Evolutionary conservation across 306 rosid species (phyloP), one percentile per base, ranked within the genome.

Genomic region (Corylus avellana): DNA sequence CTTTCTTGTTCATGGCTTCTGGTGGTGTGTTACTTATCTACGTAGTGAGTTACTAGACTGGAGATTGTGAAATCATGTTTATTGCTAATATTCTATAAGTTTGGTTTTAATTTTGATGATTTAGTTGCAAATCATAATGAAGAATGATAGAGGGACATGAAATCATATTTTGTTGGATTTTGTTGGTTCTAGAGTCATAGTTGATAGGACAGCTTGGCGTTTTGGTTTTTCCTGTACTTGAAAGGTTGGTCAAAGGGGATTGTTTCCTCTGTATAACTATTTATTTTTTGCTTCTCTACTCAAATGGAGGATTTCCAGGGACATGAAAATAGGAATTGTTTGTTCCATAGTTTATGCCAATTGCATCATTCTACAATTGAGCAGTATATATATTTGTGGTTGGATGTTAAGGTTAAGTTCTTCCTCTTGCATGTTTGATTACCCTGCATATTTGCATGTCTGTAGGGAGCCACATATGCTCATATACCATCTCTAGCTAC

Each of bases 1-100:
- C 13, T 59, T 83, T 46, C 29, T 73, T 80, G 55, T 14, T 59
- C 54, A 32, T 58, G 63, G 78, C 72, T 59, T 44, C 51, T 17
- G 44, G 18, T 67, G 51, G 72, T 22, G 46, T 39, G 27, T 3
- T 42, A 3, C 22, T 39, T 25, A 37, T 11, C 64, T 58, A 3
- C 13, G 29, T 39, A 16, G 18, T 67, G 8, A 42, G 50, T 67
- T 67, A 67, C 25, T 4, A 39, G 72, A 13, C 50, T 67, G 51
- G 50, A 39, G 25, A n/a, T 39, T 67, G 14, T 67, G 49, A 39
- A 42, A 14, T 67, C 72, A 37, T 67, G 51, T 42, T 17, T 67
- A 8, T n/a, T 67, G 9, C 14, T 67, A 7, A 14, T 62, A 32
- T 62, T 6, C 20, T 14, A 13, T 62, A 62, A 62, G 8, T 62